Evolutionary conservation across 2,329 filamentous ascomycete genomes (phyloP), one percentile per base, ranked within the genome.

Genomic region (Sphaerulina vaccinii): DNA sequence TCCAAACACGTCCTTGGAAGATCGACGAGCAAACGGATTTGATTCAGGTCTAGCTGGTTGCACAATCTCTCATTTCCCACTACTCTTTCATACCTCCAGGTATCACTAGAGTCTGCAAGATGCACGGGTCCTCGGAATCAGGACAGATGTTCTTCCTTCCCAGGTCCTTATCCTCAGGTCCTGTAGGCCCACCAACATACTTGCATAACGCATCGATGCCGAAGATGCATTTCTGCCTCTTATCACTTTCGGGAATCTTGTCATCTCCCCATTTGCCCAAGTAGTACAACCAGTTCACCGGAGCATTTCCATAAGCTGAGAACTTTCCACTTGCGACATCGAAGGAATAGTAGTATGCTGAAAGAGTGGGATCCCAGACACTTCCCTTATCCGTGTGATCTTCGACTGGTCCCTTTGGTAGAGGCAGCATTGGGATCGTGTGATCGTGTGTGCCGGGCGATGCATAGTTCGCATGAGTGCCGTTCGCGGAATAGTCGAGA

Each of bases 401-500:
- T 36, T 79, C 72, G 2, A 84, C 65, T 5, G 81, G 70, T 1
- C 76, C 78, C 2, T 59, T 60, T 0, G 79, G 80, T 6, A 85
- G 71, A 52, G 83, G 81, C 15, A 84, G 49, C 49, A 80, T 75
- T 0, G 83, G 83, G 49, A 86, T 83, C 0, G 78, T 79, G 61
- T 86, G 82, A 62, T 85, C 83, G 60, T 86, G 83, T 1, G 69
- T 73, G 2, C 83, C 84, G 10, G 68, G 43, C 5, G 77, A 80
- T 15, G 82, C 81, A 64, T 86, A 87, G 61, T 81, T 82, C 7
- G 84, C 84, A 66, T 87, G 84, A 0, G 77, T 79, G 7, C 84
- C 84, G 42, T 80, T 79, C 0, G 79, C 77, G 1, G 77, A 78
- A 65, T 83, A 87, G 19, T 73, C 71, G 23, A 85, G 68, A 1